phyloP scores from a whole-genome alignment of 805 yeast genomes.

The Suhomyces sp. region DNA sequence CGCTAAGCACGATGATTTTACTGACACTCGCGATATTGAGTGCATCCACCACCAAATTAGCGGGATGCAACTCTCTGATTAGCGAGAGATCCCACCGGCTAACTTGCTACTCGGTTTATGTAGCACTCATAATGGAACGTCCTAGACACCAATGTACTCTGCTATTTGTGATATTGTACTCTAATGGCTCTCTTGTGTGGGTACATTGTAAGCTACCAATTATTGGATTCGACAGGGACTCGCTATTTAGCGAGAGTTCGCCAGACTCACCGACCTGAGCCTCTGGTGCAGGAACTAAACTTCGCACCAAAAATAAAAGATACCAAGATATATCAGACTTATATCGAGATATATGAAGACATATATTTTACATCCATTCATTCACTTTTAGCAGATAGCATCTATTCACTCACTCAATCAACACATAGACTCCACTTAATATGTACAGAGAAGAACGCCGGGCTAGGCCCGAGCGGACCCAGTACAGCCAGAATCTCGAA shows the following conservation, averaged over 20 bases:
- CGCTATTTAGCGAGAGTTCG: neutral
- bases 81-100: neutral
- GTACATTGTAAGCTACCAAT: too few relatives aligned
- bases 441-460: neutral
- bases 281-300: too few relatives aligned
- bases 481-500: constrained; percentile 34
- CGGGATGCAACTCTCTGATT: neutral
- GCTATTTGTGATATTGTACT: too few relatives aligned
- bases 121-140: too few relatives aligned
- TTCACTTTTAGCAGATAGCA: neutral
- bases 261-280: neutral
- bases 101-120: too few relatives aligned
- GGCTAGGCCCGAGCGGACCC: constrained; percentile 1
- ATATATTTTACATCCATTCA: neutral
- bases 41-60: too few relatives aligned
- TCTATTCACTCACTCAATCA: neutral
- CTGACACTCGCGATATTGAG: neutral
- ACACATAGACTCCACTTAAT: neutral
- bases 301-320: neutral
- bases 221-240: too few relatives aligned
- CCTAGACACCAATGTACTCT: too few relatives aligned
- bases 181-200: too few relatives aligned
- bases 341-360: too few relatives aligned
- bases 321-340: too few relatives aligned
- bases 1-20: neutral